Conservation (phyloP, 352 stramenopile genomes). For the Phytophthora kernoviae region DNA sequence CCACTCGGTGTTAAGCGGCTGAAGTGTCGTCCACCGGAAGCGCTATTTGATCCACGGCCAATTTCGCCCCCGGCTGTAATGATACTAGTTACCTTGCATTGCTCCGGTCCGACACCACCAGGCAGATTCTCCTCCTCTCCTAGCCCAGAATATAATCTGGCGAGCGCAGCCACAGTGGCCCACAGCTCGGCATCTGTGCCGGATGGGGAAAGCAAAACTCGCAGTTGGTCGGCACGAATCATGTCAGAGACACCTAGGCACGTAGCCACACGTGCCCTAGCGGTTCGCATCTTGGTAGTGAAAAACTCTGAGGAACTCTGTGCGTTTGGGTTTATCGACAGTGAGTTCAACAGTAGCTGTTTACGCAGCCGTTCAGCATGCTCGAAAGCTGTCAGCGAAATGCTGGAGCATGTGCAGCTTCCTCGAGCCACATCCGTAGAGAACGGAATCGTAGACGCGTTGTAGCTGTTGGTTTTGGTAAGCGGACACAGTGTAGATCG, state of each 20-base stretch:
- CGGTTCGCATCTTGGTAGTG: conserved; percentile 63
- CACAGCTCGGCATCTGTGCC: conserved; percentile 88
- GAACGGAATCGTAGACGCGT: conserved; percentile 78
- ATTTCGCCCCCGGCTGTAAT: conserved; percentile 86
- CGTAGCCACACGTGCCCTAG: conserved; percentile 59
- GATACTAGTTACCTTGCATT: conserved; percentile 81
- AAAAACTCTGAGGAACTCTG: conserved; percentile 70
- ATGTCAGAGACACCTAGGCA: conserved; percentile 62
- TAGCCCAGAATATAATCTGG: conserved; percentile 61
- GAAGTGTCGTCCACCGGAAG: conserved; percentile 81
- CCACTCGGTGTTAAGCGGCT: conserved; percentile 81
- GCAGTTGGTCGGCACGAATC: conserved; percentile 55
- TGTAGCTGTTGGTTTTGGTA: conserved; percentile 90
- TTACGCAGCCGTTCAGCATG: conserved; percentile 71
- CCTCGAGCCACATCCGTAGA: conserved; percentile 70
- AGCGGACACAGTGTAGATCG: conserved; percentile 73
- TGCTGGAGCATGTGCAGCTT: conserved; percentile 88
- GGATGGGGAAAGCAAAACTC: conserved; percentile 79
- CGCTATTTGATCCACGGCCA: conserved; percentile 75
- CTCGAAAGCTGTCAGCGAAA: conserved; percentile 67
- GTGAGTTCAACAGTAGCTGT: conserved; percentile 75
- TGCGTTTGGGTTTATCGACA: conserved; percentile 85
- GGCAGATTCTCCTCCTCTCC: conserved; percentile 29
- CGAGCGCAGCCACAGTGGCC: conserved; percentile 70
- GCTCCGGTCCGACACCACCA: conserved; percentile 25